Evolutionary conservation across 192 early-diverging fungal genomes (phyloP).

Genomic region (Linnemannia hyalina): DNA sequence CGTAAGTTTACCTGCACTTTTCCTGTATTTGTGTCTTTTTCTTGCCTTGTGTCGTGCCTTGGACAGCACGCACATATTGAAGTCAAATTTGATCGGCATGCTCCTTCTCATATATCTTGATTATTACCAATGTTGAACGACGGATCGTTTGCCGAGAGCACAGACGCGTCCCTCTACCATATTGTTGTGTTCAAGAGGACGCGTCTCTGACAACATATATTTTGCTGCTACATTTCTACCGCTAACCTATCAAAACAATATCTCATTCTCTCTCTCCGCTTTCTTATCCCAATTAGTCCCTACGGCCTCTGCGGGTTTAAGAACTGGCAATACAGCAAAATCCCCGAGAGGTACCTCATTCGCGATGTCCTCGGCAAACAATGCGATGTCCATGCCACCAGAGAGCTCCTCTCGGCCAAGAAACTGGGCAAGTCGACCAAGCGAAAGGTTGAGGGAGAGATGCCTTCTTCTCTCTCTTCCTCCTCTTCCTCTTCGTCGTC

Average conservation of each 20-base stretch:
- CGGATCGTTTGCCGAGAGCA: background rate
- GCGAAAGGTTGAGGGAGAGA: background rate
- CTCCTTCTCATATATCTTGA: background rate
- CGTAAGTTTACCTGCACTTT: conserved; percentile 16
- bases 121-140: background rate
- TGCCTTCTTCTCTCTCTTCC: background rate
- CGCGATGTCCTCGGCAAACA: background rate
- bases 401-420: background rate
- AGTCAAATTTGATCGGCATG: background rate
- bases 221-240: background rate
- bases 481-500: background rate
- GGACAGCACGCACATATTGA: background rate
- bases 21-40: background rate
- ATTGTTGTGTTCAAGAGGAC: background rate
- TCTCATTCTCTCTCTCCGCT: background rate
- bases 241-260: background rate
- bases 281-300: background rate
- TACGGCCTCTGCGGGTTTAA: background rate
- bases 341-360: background rate
- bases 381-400: background rate
- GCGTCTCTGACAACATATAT: background rate
- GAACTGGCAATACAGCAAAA: background rate
- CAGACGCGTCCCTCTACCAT: background rate
- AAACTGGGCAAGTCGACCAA: background rate
- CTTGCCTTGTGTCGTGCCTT: background rate